phyloP scores from a whole-genome alignment of 78 protist species.

The Dictyostelium capitatum region DNA sequence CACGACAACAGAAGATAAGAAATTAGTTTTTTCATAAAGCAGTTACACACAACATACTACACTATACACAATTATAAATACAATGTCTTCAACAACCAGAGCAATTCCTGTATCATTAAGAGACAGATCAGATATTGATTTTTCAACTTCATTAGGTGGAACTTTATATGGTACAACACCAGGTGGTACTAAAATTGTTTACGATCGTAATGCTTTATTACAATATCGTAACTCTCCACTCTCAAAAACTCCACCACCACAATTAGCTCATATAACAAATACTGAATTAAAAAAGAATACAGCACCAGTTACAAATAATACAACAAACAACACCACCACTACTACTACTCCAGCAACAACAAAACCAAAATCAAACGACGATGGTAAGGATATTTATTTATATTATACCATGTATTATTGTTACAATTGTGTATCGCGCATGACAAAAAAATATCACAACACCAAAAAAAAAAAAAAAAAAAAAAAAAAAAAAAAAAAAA shows the following conservation, averaged over 20 bases:
- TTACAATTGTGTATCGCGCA: neutral
- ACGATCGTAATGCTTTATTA: constrained; percentile 72
- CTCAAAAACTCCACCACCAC: constrained; percentile 85
- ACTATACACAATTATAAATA: neutral
- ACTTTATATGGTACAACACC: constrained; percentile 87
- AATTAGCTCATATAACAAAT: constrained; percentile 41
- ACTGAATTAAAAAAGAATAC: constrained; percentile 22
- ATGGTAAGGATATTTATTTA: neutral
- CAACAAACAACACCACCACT: neutral
- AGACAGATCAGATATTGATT: constrained; percentile 54
- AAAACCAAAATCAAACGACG: constrained; percentile 28
- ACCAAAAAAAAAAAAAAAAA: too few species aligned
- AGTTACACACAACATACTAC: too few species aligned
- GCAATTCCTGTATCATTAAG: constrained; percentile 67
- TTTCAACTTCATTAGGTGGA: constrained; percentile 86
- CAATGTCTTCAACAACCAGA: constrained; percentile 62
- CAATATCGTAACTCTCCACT: constrained; percentile 83
- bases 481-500: too few species aligned
- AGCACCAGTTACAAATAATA: neutral
- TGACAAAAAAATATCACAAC: too few species aligned
- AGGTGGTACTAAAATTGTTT: constrained; percentile 85
- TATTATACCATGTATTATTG: neutral
- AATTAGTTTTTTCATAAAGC: neutral
- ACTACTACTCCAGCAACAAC: neutral
- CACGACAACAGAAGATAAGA: neutral